A percentile compares a stretch with the other conserved stretches of the same genome.
Evolutionary conservation across 192 early-diverging fungal species (phyloP).

Genomic region (Coemansia sp.): DNA sequence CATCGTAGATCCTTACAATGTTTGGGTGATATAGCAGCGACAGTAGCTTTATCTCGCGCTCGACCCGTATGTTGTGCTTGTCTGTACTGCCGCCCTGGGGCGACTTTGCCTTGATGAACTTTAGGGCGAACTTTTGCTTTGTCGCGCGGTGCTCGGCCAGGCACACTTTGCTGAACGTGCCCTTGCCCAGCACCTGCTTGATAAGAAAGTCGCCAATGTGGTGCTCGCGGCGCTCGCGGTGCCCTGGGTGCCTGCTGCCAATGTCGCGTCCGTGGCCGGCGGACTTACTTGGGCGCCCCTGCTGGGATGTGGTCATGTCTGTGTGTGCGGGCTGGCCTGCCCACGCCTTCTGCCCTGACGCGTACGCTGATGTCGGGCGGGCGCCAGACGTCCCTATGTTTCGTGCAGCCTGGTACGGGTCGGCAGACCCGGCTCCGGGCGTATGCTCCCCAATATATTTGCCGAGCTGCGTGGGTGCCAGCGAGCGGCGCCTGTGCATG

Average conservation of each 20-base stretch:
- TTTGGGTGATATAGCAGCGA: slow-evolving; percentile 85
- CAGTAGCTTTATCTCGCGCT: slow-evolving; percentile 73
- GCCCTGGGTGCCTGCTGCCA: slow-evolving; percentile 25
- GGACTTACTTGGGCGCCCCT: slow-evolving; percentile 3
- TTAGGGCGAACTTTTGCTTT: slow-evolving; percentile 56
- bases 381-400: slow-evolving; percentile 9
- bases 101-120: slow-evolving; percentile 56
- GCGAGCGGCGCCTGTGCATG: slow-evolving; percentile 36
- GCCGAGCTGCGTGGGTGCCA: slow-evolving; percentile 30
- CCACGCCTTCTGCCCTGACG: slow-evolving; percentile 5
- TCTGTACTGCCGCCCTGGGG: slow-evolving; percentile 51
- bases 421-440: slow-evolving; percentile 5
- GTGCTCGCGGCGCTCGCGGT: slow-evolving; percentile 32
- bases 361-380: slow-evolving; percentile 23
- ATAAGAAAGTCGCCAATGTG: slow-evolving; percentile 43
- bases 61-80: slow-evolving; percentile 71
- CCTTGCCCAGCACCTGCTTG: slow-evolving; percentile 45
- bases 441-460: slow-evolving; percentile 20
- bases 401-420: slow-evolving; percentile 30
- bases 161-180: slow-evolving; percentile 50
- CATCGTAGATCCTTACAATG: slow-evolving; percentile 82
- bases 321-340: not conserved
- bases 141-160: slow-evolving; percentile 43
- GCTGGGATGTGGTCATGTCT: slow-evolving; percentile 1
- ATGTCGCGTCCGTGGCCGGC: slow-evolving; percentile 17